These are phyloP conservation scores for Pseudonitzschia pungens DNA, from an alignment of 108 stramenopile species.

Conservation along the genomic window DNA sequence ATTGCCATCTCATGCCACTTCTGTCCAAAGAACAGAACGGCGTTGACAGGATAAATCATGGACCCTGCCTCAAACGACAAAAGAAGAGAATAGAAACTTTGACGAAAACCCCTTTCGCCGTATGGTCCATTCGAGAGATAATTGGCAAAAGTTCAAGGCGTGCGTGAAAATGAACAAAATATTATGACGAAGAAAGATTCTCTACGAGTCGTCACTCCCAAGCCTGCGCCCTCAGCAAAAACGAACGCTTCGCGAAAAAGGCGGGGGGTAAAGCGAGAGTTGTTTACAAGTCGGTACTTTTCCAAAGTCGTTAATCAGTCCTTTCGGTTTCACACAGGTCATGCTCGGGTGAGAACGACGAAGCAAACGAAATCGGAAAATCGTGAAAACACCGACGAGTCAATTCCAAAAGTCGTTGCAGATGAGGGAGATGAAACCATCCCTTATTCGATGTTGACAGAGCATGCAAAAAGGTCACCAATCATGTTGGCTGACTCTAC, in stretches of 20 bases:
- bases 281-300: not conserved
- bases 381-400: not conserved
- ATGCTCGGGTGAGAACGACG: not conserved
- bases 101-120: no score
- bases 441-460: not conserved
- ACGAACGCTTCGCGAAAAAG: not conserved
- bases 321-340: not conserved
- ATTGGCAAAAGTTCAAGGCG: no score
- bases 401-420: not conserved
- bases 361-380: not conserved
- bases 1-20: no score
- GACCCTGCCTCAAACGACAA: no score
- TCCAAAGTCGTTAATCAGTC: not conserved
- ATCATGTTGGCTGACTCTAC: not conserved
- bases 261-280: not conserved
- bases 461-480: not conserved
- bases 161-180: not conserved
- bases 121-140: no score
- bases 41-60: no score
- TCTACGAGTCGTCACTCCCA: not conserved
- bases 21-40: no score
- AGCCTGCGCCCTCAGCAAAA: not conserved
- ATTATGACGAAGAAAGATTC: not conserved
- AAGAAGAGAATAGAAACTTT: no score
- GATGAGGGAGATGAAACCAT: not conserved